A percentile compares a stretch with the other conserved stretches of the same genome.
phyloP scores from a whole-genome alignment of 805 yeast species.

The Ogataea pini region DNA sequence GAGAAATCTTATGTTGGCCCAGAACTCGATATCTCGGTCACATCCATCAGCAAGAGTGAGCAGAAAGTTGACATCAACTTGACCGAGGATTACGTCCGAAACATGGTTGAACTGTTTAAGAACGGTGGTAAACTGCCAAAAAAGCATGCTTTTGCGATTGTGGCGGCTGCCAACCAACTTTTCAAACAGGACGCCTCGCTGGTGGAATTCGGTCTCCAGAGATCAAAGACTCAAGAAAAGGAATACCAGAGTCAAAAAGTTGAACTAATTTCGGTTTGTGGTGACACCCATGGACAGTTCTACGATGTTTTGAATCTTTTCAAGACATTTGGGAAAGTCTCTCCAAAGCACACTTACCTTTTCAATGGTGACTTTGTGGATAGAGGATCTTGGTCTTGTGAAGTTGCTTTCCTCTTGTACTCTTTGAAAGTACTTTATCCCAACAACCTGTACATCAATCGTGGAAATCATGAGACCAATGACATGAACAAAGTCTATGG shows the following conservation, averaged over 20 bases:
- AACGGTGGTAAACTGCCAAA: conserved; percentile 75
- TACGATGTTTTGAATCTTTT: conserved; percentile 86
- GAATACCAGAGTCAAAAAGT: conserved; percentile 35
- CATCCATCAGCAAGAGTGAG: conserved; percentile 31
- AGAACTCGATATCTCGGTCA: conserved; percentile 42
- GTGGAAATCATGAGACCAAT: conserved; percentile 97
- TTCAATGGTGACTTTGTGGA: conserved; percentile 98
- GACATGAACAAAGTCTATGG: conserved; percentile 98
- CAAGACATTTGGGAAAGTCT: conserved; percentile 68
- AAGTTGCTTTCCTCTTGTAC: conserved; percentile 82
- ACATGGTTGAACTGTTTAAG: conserved; percentile 71
- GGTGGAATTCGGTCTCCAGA: conserved; percentile 58
- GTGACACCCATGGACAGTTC: conserved; percentile 98
- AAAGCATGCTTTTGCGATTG: conserved; percentile 78
- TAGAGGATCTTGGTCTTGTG: conserved; percentile 98
- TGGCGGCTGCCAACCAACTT: conserved; percentile 67
- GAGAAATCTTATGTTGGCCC: conserved; percentile 67
- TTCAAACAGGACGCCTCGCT: conserved; percentile 69
- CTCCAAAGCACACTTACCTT: conserved; percentile 66
- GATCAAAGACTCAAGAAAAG: conserved; percentile 37
- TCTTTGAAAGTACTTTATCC: conserved; percentile 80
- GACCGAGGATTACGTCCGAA: conserved; percentile 57
- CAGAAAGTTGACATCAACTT: conserved; percentile 40
- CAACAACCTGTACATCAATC: conserved; percentile 64
- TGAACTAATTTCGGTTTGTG: conserved; percentile 77